These are phyloP conservation scores for Leccinum incarnatum DNA, from an alignment of 768 basidiomycete species.

Conservation along the genomic window DNA sequence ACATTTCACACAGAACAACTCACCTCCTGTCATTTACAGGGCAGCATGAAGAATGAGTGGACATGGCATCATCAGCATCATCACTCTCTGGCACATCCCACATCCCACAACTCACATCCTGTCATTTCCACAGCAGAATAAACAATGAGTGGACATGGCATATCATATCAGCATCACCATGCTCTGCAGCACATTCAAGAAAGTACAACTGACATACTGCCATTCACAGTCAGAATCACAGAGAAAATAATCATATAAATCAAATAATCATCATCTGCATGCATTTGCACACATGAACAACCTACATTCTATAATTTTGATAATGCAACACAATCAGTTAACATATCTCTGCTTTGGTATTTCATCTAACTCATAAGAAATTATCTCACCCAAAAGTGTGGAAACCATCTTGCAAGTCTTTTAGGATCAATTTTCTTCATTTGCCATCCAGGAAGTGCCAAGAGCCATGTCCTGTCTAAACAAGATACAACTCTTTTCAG, in stretches of 20 bases:
- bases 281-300: too few relatives aligned
- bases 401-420: not conserved
- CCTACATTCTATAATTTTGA: too few relatives aligned
- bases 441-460: not conserved
- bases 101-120: not conserved
- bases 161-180: not conserved
- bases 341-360: too few relatives aligned
- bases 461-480: not conserved
- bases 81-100: too few relatives aligned
- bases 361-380: too few relatives aligned
- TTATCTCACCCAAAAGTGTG: not conserved
- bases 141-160: not conserved
- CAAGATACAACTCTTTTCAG: not conserved
- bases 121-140: not conserved
- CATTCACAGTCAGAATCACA: too few relatives aligned
- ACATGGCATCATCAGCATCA: not conserved
- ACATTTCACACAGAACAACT: too few relatives aligned
- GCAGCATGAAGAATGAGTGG: not conserved
- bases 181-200: not conserved
- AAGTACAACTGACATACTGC: not conserved
- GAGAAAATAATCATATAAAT: too few relatives aligned
- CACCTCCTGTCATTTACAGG: not conserved
- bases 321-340: too few relatives aligned
- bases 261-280: too few relatives aligned
- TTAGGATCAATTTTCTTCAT: not conserved